Evolutionary conservation across 2,329 filamentous ascomycete genomes (phyloP).

Genomic region (Sclerotiophoma versabilis): DNA sequence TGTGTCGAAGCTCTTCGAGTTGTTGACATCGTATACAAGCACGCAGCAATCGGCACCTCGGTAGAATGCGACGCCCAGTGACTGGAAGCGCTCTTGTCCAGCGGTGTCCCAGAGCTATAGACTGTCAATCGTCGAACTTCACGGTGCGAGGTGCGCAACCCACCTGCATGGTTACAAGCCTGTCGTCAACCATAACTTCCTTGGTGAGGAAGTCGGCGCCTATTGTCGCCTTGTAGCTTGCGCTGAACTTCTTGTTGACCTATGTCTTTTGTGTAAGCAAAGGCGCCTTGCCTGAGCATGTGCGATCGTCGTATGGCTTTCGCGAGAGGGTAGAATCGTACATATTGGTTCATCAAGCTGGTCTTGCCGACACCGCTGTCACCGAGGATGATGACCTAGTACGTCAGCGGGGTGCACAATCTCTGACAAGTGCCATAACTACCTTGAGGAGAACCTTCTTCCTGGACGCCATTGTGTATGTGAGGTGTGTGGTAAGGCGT

Average conservation of each 20-base stretch:
- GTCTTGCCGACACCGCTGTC: slow-evolving; percentile 99
- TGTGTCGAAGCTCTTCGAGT: slow-evolving; percentile 98
- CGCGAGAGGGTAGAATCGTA: slow-evolving; percentile 58
- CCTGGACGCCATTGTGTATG: slow-evolving; percentile 43
- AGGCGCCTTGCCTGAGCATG: neutral
- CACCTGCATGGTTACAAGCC: slow-evolving; percentile 98
- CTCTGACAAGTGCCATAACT: slow-evolving; percentile 30
- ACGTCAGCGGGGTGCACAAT: slow-evolving; percentile 21
- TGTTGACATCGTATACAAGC: slow-evolving; percentile 98
- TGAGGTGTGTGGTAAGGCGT: slow-evolving; percentile 6
- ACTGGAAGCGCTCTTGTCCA: slow-evolving; percentile 97
- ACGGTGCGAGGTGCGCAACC: slow-evolving; percentile 18
- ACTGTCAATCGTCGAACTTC: slow-evolving; percentile 23
- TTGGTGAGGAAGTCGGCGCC: slow-evolving; percentile 98
- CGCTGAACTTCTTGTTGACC: slow-evolving; percentile 99
- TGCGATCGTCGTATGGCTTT: neutral
- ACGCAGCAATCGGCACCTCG: slow-evolving; percentile 97
- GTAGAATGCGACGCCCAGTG: slow-evolving; percentile 96
- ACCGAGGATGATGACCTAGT: slow-evolving; percentile 95
- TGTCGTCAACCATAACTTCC: slow-evolving; percentile 95
- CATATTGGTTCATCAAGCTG: slow-evolving; percentile 99
- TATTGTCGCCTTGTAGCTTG: slow-evolving; percentile 99
- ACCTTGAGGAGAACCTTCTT: slow-evolving; percentile 95
- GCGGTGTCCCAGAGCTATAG: slow-evolving; percentile 94
- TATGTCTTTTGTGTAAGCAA: slow-evolving; percentile 50